These are phyloP conservation scores for Chrysanthemum makinoi DNA, from an alignment of 129 eudicot genomes.

Conservation along the genomic window DNA sequence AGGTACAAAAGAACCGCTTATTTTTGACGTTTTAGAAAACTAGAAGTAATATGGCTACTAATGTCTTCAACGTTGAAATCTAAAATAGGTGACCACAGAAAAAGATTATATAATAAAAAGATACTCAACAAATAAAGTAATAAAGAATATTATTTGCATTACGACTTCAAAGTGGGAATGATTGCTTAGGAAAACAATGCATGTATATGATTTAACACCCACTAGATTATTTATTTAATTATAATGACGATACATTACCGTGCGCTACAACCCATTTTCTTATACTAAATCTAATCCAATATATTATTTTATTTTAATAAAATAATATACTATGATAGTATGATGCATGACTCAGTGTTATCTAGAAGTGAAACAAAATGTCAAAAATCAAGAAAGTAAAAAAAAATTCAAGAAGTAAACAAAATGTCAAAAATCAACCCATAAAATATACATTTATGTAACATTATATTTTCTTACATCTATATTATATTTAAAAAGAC, in stretches of 20 bases:
- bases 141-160: constrained; percentile 9
- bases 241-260: background rate
- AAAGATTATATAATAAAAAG: background rate
- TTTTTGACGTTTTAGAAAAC: too few relatives aligned
- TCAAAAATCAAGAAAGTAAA: too few relatives aligned
- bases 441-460: background rate
- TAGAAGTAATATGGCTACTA: too few relatives aligned
- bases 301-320: background rate
- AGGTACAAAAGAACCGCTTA: background rate
- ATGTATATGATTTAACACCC: constrained; percentile 1
- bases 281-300: background rate
- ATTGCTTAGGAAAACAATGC: constrained; percentile 16
- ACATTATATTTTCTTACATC: background rate
- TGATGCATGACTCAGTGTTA: background rate
- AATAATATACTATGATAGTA: background rate
- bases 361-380: constrained; percentile 17
- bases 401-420: constrained; percentile 9
- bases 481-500: too few relatives aligned
- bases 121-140: background rate
- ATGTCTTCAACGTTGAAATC: constrained; percentile 10
- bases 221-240: constrained; percentile 8
- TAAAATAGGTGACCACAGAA: constrained; percentile 7
- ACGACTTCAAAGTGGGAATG: constrained; percentile 26
- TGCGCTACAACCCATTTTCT: constrained; percentile 6
- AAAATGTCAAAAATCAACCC: constrained; percentile 4